Base-by-base conservation (phyloP, 1,139 yeast genomes). In the Meyerozyma guilliermondii region DNA sequence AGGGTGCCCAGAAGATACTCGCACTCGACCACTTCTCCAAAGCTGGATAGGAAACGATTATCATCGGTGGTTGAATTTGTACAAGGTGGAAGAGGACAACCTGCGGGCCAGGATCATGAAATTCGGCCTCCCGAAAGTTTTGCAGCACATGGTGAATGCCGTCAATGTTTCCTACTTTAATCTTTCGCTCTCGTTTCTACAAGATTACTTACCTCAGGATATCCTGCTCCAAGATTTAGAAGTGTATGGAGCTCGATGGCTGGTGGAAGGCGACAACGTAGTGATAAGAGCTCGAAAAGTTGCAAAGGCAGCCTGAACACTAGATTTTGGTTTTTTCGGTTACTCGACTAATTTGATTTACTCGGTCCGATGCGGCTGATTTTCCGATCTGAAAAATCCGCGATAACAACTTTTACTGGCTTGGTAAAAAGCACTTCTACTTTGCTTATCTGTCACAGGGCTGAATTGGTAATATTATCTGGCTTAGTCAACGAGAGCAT, bases 31-130 rank as follows among this genome's bases (percentile, higher is more conserved):
- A 9, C 52, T 68, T 0, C 49, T 75, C 9, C 52, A 49, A 29
- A 52, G 72, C 10, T 75, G 76, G 73, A 53, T 68, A 20, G 55
- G 46, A 6, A 50, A 53, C 34, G 76, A 78, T 48, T 76, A 66
- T 51, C 46, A 56, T 35, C 50, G 46, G 6, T 79, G 84, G 84
- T 51, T 66, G 9, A 51, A 47, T 14, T 41, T 63, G 0, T 74
- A 62, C 47, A 62, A 66, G 39, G 43, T 52, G 33, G 69, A 62
- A 50, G 50, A 54, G 28, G 68, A 63, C 49, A 61, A 52, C 37
- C 55, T 60, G n/a, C 50, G 52, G 24, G 47, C 58, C 8, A 51
- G 62, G 3, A 52, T 77, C 11, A 76, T 78, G 81, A 52, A 59
- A 22, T 62, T 66, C 48, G 81, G 81, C 0, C 47, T 64, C 2